Conservation (phyloP, 257 asterid species). For the Solanum virginianum region DNA sequence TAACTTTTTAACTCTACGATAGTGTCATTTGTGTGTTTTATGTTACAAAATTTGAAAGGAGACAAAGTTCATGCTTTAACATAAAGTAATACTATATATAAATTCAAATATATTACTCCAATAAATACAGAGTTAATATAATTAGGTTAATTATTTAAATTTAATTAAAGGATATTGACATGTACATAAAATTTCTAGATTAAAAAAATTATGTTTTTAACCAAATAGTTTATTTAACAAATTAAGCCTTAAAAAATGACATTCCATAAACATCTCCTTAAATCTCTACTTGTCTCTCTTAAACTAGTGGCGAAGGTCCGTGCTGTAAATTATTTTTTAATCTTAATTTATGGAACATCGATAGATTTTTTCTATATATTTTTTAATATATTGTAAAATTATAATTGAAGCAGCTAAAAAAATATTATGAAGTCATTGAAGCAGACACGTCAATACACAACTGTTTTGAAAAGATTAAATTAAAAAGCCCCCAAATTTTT, state of each 20-base stretch:
- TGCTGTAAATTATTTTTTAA: too few relatives aligned
- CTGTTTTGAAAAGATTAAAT: too few relatives aligned
- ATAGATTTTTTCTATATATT: too few relatives aligned
- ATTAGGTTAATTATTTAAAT: background rate
- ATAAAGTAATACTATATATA: background rate
- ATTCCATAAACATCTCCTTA: background rate
- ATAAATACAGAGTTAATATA: background rate
- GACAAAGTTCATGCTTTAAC: background rate
- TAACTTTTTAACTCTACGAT: background rate
- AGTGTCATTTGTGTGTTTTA: background rate
- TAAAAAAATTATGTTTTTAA: background rate
- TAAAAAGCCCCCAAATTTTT: too few relatives aligned
- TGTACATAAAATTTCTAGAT: background rate
- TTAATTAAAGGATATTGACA: background rate
- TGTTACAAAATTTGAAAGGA: background rate
- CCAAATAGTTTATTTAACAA: background rate
- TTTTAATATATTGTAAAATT: too few relatives aligned
- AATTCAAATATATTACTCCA: background rate
- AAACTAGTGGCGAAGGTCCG: too few relatives aligned
- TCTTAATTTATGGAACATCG: too few relatives aligned
- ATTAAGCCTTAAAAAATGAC: background rate
- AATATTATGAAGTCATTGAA: too few relatives aligned
- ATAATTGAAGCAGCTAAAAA: too few relatives aligned
- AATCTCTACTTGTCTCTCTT: background rate
- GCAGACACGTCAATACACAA: too few relatives aligned